These are phyloP conservation scores for Phytopythium oedochilum DNA, from an alignment of 352 stramenopile species.

Conservation along the genomic window DNA sequence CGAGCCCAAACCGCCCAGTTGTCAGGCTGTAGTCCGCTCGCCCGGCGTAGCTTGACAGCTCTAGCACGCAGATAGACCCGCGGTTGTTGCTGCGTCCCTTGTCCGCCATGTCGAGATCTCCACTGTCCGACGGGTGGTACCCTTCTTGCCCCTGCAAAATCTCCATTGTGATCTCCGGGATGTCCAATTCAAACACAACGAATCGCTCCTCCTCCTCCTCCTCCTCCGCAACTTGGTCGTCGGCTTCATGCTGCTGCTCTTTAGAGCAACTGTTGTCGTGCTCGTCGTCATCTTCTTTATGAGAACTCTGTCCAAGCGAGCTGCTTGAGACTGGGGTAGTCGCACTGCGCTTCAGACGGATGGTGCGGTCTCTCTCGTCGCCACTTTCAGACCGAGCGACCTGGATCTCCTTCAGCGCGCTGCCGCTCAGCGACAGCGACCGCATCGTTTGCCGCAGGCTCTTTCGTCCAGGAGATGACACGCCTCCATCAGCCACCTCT, in stretches of 20 bases:
- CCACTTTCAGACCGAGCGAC: constrained; percentile 2
- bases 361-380: not conserved
- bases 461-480: not conserved
- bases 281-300: not conserved
- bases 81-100: constrained; percentile 46
- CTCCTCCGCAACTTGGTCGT: constrained; percentile 6
- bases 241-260: constrained; percentile 14
- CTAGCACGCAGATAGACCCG: constrained; percentile 67
- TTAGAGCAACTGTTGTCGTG: constrained; percentile 9
- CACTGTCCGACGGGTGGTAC: constrained; percentile 73
- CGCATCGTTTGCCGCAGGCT: not conserved
- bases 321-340: not conserved
- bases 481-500: not conserved
- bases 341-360: not conserved
- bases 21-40: constrained; percentile 51
- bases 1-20: constrained; percentile 36
- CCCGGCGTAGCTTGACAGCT: constrained; percentile 39
- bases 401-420: no score
- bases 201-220: constrained; percentile 47
- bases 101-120: constrained; percentile 71
- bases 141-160: constrained; percentile 70
- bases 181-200: constrained; percentile 45
- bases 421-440: not conserved
- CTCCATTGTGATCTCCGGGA: constrained; percentile 79
- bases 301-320: not conserved